Evolutionary conservation across 495 filamentous ascomycete species (phyloP).

Genomic region (Lentithecium fluviatile): DNA sequence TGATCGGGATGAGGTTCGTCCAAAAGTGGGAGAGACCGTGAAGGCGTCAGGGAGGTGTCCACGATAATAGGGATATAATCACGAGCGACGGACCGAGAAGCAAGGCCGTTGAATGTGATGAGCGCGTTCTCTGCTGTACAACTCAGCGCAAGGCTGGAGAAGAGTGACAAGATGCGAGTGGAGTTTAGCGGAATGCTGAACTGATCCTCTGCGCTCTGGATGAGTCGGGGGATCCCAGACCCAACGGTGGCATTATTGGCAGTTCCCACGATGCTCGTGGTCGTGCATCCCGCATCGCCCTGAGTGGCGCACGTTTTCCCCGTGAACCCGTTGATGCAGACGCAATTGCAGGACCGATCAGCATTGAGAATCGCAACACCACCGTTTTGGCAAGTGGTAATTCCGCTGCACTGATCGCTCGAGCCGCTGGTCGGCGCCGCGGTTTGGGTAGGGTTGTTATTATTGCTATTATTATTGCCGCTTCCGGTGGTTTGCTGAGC

Average conservation of each 20-base stretch:
- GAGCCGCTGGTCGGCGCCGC: constrained; percentile 5
- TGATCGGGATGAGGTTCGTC: constrained; percentile 2
- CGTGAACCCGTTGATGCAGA: constrained; percentile 83
- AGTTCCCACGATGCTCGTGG: constrained; percentile 52
- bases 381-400: constrained; percentile 69
- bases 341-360: constrained; percentile 69
- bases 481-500: constrained; percentile 36
- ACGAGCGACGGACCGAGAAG: constrained; percentile 36
- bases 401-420: constrained; percentile 37
- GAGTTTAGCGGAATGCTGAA: constrained; percentile 74
- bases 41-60: constrained; percentile 13
- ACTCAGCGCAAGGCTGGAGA: constrained; percentile 68
- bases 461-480: constrained; percentile 14
- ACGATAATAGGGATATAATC: constrained; percentile 12
- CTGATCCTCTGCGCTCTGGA: constrained; percentile 61
- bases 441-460: constrained; percentile 10
- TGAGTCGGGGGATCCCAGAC: constrained; percentile 68
- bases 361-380: constrained; percentile 67
- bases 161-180: constrained; percentile 66
- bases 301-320: constrained; percentile 68
- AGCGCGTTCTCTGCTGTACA: constrained; percentile 83
- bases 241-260: constrained; percentile 75
- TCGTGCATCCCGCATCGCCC: constrained; percentile 68
- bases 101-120: constrained; percentile 69
- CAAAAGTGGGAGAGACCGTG: constrained; percentile 24